Base-by-base conservation (phyloP, 2,329 filamentous ascomycete species). In the Geosmithia morbida region DNA sequence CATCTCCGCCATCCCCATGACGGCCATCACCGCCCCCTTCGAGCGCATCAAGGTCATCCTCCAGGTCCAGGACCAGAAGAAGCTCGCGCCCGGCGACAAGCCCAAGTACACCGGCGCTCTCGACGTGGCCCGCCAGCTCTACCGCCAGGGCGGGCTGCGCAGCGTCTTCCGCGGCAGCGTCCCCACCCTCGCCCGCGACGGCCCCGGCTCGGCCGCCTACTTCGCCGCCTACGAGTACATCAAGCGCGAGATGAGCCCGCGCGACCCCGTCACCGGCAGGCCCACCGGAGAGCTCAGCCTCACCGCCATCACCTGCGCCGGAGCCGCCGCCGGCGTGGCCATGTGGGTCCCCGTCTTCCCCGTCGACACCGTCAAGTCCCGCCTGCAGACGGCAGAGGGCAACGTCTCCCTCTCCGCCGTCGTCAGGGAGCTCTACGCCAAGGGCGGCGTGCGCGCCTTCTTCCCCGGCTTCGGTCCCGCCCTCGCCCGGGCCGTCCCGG, bases 261-360 rank as follows among this genome's bases (percentile, higher is more conserved):
- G 85, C 59, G 87, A 96, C 58, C 80, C 79, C 2, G 67, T 74
- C 17, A 78, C 75, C 0, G 87, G 87, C 20, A 80, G 83, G 59
- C 76, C 85, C 2, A 77, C 73, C 4, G 89, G 88, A 41, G 72
- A 92, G 56, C 68, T 97, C 49, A 90, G 84, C 57, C 71, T 98
- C 52, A 69, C 78, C 2, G 92, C 92, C 11, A 77, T 98, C 49
- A 87, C 89, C 57, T 77, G 79, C 26, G 92, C 92, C 2, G 92
- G 92, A 56, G 92, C 86, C 52, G 85, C 83, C 3, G 92, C 92
- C 0, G 92, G 92, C 59, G 79, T 98, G 22, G 92, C 92, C 52
- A 98, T 98, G 92, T 98, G 92, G 92, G 92, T 96, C 55, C 89
- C 92, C 47, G 89, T 98, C 41, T 98, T 98, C 77, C 92, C 92